Conservation (phyloP, 2,329 filamentous ascomycete species). For the Scedosporium minutisporum region DNA sequence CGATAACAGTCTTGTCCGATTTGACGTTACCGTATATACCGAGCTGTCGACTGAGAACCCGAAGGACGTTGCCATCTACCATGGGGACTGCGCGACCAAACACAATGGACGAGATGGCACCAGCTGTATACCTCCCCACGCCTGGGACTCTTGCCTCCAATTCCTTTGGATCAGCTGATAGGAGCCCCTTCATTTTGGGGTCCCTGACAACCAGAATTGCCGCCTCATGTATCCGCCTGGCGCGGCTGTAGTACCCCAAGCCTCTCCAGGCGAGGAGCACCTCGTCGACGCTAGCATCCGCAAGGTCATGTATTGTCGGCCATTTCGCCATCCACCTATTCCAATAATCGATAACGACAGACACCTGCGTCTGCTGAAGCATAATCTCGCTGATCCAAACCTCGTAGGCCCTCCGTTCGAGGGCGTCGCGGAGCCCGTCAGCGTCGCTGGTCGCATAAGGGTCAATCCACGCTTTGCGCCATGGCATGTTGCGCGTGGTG, state of each 20-base stretch:
- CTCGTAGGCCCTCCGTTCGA: conserved; percentile 50
- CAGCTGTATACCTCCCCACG: conserved; percentile 53
- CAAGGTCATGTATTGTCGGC: conserved; percentile 48
- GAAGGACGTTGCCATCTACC: conserved; percentile 54
- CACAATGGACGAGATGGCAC: conserved; percentile 52
- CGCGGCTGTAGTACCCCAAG: conserved; percentile 56
- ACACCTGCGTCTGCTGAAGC: conserved; percentile 57
- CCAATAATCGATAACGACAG: conserved; percentile 54
- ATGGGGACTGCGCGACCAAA: conserved; percentile 50
- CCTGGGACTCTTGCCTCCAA: conserved; percentile 45
- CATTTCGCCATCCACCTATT: conserved; percentile 51
- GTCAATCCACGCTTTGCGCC: conserved; percentile 49
- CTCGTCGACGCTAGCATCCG: conserved; percentile 41
- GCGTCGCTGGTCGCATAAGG: conserved; percentile 20
- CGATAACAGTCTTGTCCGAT: conserved; percentile 40
- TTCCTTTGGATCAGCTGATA: conserved; percentile 36
- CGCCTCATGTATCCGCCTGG: conserved; percentile 48
- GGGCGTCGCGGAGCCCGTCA: conserved; percentile 25
- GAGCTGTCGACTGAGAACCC: conserved; percentile 51
- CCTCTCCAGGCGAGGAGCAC: conserved; percentile 51
- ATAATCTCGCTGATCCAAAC: conserved; percentile 61
- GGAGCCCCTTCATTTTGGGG: conserved; percentile 29
- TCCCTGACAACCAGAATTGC: conserved; percentile 40
- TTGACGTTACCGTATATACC: conserved; percentile 49
- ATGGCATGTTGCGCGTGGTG: conserved; percentile 43